A percentile compares a stretch with the other conserved stretches of the same genome.
Evolutionary conservation across 495 filamentous ascomycete genomes (phyloP).

Genomic region (Aspergillus bertholletiae): DNA sequence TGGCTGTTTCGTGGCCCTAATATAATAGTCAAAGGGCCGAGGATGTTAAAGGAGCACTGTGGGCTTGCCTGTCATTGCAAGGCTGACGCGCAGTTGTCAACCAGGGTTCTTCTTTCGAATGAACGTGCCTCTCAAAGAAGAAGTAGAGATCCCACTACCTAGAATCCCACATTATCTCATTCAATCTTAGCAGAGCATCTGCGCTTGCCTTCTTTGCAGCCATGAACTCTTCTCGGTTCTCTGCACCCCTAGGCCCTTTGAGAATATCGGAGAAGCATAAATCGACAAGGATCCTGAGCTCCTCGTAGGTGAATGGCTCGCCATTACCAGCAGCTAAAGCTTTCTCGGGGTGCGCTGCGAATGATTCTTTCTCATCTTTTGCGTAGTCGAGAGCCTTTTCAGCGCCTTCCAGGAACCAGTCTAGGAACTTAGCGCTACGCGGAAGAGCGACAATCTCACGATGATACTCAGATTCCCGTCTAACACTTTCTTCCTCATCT

Average conservation of each 20-base stretch:
- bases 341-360: slow-evolving; percentile 32
- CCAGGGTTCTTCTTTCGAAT: too few relatives aligned
- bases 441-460: slow-evolving; percentile 61
- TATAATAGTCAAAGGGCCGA: too few relatives aligned
- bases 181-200: slow-evolving; percentile 70
- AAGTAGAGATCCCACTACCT: slow-evolving; percentile 18
- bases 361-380: slow-evolving; percentile 49
- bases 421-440: slow-evolving; percentile 70
- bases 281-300: slow-evolving; percentile 79
- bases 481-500: slow-evolving; percentile 4
- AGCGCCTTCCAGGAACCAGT: slow-evolving; percentile 74
- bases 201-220: slow-evolving; percentile 69
- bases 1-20: too few relatives aligned
- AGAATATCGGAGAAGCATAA: slow-evolving; percentile 82
- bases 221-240: slow-evolving; percentile 69
- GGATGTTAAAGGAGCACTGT: neutral
- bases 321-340: slow-evolving; percentile 37
- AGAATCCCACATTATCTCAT: slow-evolving; percentile 74
- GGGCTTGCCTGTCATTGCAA: too few relatives aligned
- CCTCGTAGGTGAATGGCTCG: slow-evolving; percentile 70
- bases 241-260: slow-evolving; percentile 48
- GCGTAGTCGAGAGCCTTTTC: slow-evolving; percentile 65
- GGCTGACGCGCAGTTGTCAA: too few relatives aligned
- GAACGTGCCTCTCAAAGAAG: too few relatives aligned
- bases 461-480: slow-evolving; percentile 7